Conservation (phyloP, 2,329 filamentous ascomycete species). For the Trichophyton schoenleinii region DNA sequence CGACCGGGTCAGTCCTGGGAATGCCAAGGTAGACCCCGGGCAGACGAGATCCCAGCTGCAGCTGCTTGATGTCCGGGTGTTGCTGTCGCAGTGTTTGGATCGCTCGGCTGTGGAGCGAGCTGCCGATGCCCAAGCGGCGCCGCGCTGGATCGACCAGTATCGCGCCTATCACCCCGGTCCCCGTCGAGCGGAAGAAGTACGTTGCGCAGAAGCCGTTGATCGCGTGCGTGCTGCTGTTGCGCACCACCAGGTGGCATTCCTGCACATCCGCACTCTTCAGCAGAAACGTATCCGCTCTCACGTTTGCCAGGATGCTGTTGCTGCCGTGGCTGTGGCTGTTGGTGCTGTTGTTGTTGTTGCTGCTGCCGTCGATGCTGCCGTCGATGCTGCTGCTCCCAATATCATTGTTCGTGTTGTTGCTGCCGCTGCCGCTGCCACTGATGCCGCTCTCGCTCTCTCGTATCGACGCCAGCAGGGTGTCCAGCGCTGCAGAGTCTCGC, state of each 20-base stretch:
- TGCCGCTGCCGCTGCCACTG: slow-evolving; percentile 32
- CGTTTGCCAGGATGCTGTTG: slow-evolving; percentile 55
- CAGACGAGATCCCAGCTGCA: slow-evolving; percentile 69
- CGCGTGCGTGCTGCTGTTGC: slow-evolving; percentile 83
- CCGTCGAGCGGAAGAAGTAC: slow-evolving; percentile 60
- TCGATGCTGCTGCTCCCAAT: too few species aligned
- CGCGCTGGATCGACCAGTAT: slow-evolving; percentile 83
- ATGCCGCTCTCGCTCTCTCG: slow-evolving; percentile 35
- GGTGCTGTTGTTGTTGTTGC: too few species aligned
- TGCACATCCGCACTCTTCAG: slow-evolving; percentile 57
- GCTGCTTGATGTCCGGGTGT: slow-evolving; percentile 58
- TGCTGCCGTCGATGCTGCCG: too few species aligned
- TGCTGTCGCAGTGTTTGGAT: slow-evolving; percentile 58
- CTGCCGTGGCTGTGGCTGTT: slow-evolving; percentile 34
- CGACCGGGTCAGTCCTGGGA: slow-evolving; percentile 51
- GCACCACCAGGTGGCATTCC: slow-evolving; percentile 80
- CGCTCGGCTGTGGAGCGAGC: slow-evolving; percentile 76
- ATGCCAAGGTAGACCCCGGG: slow-evolving; percentile 82
- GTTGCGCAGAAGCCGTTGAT: slow-evolving; percentile 88
- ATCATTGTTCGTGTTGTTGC: slow-evolving; percentile 39
- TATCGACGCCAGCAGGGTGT: slow-evolving; percentile 60
- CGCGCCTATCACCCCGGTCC: slow-evolving; percentile 64
- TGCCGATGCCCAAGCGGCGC: slow-evolving; percentile 77
- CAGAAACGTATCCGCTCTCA: slow-evolving; percentile 63
- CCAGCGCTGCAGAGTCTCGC: slow-evolving; percentile 59